Evolutionary conservation across 164 flowering plant species (phyloP).

Genomic region (Annona cherimola): DNA sequence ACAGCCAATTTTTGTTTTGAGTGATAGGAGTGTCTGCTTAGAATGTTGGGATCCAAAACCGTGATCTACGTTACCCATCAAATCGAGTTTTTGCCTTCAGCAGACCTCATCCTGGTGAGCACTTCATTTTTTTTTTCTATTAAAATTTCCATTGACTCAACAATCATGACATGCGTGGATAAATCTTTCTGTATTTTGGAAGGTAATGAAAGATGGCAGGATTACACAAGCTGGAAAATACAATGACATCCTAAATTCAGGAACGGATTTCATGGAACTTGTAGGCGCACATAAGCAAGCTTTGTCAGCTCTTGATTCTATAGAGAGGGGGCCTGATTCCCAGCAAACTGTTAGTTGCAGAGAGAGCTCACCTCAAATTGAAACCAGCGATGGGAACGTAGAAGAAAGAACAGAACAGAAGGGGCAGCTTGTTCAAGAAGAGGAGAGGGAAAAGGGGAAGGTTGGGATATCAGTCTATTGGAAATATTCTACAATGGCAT

Average conservation of each 20-base stretch:
- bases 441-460: conserved; percentile 88
- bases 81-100: conserved; percentile 68
- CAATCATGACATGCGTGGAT: background rate
- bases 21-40: conserved; percentile 56
- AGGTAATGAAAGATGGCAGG: conserved; percentile 84
- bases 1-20: background rate
- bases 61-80: conserved; percentile 74
- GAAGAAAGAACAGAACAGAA: conserved; percentile 36
- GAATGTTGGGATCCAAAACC: conserved; percentile 50
- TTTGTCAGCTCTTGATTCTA: conserved; percentile 40
- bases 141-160: background rate
- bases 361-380: conserved; percentile 6
- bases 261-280: conserved; percentile 82
- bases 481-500: conserved; percentile 64
- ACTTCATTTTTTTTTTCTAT: background rate
- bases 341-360: conserved; percentile 8
- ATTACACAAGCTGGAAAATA: conserved; percentile 82
- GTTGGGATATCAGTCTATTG: conserved; percentile 78
- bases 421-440: conserved; percentile 82
- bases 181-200: conserved; percentile 1
- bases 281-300: conserved; percentile 84
- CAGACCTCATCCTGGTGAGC: conserved; percentile 61
- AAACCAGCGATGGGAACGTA: conserved; percentile 19
- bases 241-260: conserved; percentile 58
- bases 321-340: conserved; percentile 17